A percentile compares a stretch with the other conserved stretches of the same genome.
Conservation (phyloP, 192 early-diverging fungal species). For the Coemansia sp. region DNA sequence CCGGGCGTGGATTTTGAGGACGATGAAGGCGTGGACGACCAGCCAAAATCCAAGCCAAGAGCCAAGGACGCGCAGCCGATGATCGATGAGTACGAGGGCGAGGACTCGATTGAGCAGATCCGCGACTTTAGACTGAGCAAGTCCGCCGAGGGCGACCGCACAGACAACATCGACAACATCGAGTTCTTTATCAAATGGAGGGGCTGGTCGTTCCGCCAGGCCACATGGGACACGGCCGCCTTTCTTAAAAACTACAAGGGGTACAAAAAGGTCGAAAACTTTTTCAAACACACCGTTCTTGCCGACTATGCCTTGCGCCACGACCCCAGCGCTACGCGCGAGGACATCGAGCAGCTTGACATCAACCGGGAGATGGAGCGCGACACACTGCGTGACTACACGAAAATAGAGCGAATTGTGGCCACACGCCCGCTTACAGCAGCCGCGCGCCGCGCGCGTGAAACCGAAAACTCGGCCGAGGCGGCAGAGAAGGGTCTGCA, state of each 20-base stretch:
- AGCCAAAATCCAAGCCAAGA: conserved; percentile 19
- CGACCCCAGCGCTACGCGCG: conserved; percentile 72
- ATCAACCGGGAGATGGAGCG: conserved; percentile 82
- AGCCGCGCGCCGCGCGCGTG: conserved; percentile 22
- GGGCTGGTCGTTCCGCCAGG: conserved; percentile 84
- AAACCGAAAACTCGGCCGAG: conserved; percentile 13
- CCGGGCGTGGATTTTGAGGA: conserved; percentile 48
- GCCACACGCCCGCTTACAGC: conserved; percentile 59
- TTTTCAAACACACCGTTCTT: conserved; percentile 66
- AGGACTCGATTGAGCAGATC: conserved; percentile 53
- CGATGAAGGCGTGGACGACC: conserved; percentile 27
- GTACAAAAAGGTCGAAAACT: conserved; percentile 88
- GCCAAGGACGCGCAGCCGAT: conserved; percentile 33
- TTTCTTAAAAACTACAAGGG: conserved; percentile 77
- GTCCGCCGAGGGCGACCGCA: conserved; percentile 18
- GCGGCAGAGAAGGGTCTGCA: neutral
- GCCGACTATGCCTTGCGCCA: conserved; percentile 61
- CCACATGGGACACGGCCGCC: conserved; percentile 84
- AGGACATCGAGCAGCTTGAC: conserved; percentile 89
- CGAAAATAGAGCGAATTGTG: conserved; percentile 88
- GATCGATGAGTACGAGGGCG: conserved; percentile 48
- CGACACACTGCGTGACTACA: conserved; percentile 80
- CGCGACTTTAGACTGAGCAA: conserved; percentile 50
- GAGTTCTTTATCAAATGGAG: conserved; percentile 97
- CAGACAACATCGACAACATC: conserved; percentile 57